Evolutionary conservation across 2,329 filamentous ascomycete genomes (phyloP).

Genomic region (Exophiala oligosperma): DNA sequence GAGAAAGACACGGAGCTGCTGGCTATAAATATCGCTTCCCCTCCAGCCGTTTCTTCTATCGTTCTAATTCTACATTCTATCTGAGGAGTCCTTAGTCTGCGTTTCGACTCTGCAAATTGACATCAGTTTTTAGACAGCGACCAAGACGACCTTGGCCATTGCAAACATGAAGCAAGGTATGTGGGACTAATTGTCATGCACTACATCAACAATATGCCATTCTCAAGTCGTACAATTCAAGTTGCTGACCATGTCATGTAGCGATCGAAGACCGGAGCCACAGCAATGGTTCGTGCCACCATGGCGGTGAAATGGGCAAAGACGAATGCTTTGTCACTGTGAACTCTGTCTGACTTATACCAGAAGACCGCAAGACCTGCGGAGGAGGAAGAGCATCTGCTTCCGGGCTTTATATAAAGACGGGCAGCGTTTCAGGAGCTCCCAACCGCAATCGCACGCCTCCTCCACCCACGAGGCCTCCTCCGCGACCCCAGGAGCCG

Average conservation of each 20-base stretch:
- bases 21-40: conserved; percentile 5
- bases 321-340: background rate
- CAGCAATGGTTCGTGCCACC: background rate
- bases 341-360: no score
- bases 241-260: conserved; percentile 8
- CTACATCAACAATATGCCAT: conserved; percentile 1
- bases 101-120: background rate
- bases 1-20: background rate
- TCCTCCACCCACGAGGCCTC: conserved; percentile 11
- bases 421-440: no score
- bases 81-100: background rate
- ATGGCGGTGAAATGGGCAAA: background rate
- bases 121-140: background rate
- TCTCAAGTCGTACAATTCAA: conserved; percentile 8
- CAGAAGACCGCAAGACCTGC: no score
- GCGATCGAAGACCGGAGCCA: background rate
- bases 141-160: background rate
- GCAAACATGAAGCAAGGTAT: conserved; percentile 10
- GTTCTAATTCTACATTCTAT: background rate
- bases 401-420: no score
- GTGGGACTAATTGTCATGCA: conserved; percentile 17
- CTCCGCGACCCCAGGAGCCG: conserved; percentile 14
- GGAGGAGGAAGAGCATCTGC: no score
- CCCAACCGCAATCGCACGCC: background rate
- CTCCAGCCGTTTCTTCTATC: background rate